A percentile compares a stretch with the other conserved stretches of the same genome.
Evolutionary conservation across 1,284 basidiomycete species (phyloP).

Genomic region (Papiliotrema flavescens): DNA sequence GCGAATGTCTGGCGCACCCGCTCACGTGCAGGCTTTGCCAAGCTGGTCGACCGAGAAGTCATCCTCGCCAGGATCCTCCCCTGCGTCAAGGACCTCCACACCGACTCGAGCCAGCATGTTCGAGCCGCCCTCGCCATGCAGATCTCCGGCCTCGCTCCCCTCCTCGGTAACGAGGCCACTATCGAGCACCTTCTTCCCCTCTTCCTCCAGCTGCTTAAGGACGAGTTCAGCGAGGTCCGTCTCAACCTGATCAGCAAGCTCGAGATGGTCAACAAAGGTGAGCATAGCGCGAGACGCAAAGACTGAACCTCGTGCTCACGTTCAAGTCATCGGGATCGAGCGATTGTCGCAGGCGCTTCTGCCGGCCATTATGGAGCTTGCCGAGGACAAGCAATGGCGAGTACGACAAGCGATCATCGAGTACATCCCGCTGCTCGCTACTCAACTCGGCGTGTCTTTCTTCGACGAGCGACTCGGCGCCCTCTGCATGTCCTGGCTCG

Average conservation of each 20-base stretch:
- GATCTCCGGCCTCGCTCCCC: constrained; percentile 94
- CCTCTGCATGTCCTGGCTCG: constrained; percentile 98
- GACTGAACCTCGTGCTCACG: constrained; percentile 1
- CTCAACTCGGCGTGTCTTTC: constrained; percentile 92
- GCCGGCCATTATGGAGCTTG: constrained; percentile 95
- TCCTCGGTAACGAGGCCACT: constrained; percentile 90
- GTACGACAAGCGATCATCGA: constrained; percentile 99
- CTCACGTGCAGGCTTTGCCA: constrained; percentile 75
- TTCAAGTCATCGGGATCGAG: constrained; percentile 99
- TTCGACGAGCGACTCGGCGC: constrained; percentile 97
- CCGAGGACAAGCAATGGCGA: constrained; percentile 99
- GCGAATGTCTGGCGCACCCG: too few relatives aligned
- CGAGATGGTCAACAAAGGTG: constrained; percentile 90
- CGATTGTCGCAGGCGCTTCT: constrained; percentile 91
- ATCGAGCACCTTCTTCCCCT: constrained; percentile 95
- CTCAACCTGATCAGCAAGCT: constrained; percentile 99
- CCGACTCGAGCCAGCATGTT: constrained; percentile 94
- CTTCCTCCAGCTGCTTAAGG: constrained; percentile 94
- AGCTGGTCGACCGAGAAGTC: constrained; percentile 88
- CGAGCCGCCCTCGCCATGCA: constrained; percentile 94
- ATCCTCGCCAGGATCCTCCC: constrained; percentile 91
- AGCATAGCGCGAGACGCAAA: constrained; percentile 30
- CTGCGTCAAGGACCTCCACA: constrained; percentile 92
- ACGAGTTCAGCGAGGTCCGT: constrained; percentile 97
- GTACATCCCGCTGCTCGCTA: constrained; percentile 94